Base-by-base conservation (phyloP, 257 asterid species). In the Scutellaria barbata region DNA sequence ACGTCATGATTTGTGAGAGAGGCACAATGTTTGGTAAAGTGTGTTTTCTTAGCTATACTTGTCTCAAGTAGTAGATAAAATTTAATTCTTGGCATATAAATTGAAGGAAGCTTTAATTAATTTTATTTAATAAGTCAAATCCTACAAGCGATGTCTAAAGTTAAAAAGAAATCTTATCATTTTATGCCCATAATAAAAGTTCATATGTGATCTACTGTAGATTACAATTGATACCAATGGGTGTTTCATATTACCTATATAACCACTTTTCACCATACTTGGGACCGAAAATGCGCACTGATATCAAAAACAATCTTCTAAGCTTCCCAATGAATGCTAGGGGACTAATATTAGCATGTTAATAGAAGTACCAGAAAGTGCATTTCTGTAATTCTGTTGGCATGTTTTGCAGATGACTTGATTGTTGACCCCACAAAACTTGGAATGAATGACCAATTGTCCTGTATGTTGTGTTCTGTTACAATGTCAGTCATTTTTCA, bases 21-120 rank as follows among this genome's bases (percentile, higher is more conserved):
- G 96, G 97, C 80, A 89, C 97, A 53, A 89, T 89, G 95, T 89
- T 89, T 84, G 98, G 96, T 77, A 89, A 89, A 89, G 95, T 91
- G 81, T 81, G 92, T 71, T 59, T 18, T 48, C 33, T 42, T 35
- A 71, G 62, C 52, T 47, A 16, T 59, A 40, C 25, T 35, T 71
- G 17, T 71, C 57, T 20, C 22, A 10, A 39, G 7, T 50, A 8
- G 14, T 45, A 17, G 40, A 30, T 30, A 30, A 30, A 30, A 30
- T 30, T 5, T 30, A 30, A 3, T 4, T 30, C 35, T 5, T 30
- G 3, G 35, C 3, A 30, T 3, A 10, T 30, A 39, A 12, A 14
- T 40, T 2, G 10, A 10, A 10, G 10, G 10, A 41, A 8, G 10
- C 41, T 56, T 11, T 56, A 56, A 22, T 8, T 56, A 56, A 22